Percentiles rank a stretch among this genome's conserved stretches.
Conservation (phyloP, 2,329 filamentous ascomycete species). For the Aureobasidium sp. region DNA sequence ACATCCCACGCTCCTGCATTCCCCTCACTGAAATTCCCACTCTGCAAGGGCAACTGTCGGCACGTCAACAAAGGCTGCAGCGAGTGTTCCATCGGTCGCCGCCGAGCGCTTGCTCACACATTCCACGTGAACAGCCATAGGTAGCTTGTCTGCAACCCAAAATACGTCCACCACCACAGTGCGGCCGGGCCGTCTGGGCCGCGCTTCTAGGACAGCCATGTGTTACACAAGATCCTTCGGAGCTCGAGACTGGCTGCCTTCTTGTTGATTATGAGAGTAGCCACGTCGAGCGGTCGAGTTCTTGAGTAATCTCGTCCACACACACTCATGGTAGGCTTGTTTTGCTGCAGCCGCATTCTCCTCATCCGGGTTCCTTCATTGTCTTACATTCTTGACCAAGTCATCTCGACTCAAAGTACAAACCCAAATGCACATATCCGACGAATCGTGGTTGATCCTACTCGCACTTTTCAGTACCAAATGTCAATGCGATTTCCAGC, state of each 20-base stretch:
- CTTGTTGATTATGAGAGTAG: neutral
- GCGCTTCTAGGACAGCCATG: constrained; percentile 1
- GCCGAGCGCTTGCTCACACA: constrained; percentile 12
- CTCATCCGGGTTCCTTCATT: neutral
- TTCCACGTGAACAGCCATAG: constrained; percentile 8
- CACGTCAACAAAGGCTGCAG: constrained; percentile 1
- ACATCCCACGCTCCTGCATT: constrained; percentile 1
- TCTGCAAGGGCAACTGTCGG: constrained; percentile 8
- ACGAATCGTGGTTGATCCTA: neutral
- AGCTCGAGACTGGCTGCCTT: neutral
- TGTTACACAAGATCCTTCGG: constrained; percentile 10
- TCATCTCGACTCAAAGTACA: neutral
- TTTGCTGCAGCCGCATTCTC: constrained; percentile 7
- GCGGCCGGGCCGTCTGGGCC: constrained; percentile 1
- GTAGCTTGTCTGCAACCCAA: neutral
- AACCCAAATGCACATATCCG: neutral
- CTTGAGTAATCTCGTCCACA: neutral
- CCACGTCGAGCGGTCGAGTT: neutral
- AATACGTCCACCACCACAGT: neutral
- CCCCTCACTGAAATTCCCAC: neutral
- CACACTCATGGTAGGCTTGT: neutral
- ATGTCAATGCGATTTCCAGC: constrained; percentile 1
- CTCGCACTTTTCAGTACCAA: neutral
- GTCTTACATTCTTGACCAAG: constrained; percentile 14
- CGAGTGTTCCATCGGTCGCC: neutral